Conservation (phyloP, 176 grass and related monocot genomes). For the Cocos nucifera region DNA sequence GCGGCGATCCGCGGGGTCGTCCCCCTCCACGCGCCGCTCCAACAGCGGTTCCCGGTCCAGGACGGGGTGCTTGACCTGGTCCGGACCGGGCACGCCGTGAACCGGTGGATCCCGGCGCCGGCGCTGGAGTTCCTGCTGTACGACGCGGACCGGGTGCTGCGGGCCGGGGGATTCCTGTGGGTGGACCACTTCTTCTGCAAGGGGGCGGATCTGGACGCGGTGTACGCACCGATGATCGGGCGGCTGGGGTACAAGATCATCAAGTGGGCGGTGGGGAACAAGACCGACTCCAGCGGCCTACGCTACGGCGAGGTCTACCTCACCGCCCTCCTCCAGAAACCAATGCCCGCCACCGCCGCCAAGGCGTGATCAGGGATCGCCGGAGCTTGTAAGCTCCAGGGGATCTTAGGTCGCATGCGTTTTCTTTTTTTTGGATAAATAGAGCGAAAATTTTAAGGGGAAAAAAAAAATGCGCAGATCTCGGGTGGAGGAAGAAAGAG, state of each 20-base stretch:
- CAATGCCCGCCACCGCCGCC: slow-evolving; percentile 11
- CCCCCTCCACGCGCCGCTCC: slow-evolving; percentile 77
- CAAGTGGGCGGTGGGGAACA: slow-evolving; percentile 73
- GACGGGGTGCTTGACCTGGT: slow-evolving; percentile 78
- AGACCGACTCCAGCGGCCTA: slow-evolving; percentile 21
- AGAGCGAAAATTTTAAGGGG: too few relatives aligned
- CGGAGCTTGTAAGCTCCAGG: too few relatives aligned
- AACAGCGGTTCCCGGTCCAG: slow-evolving; percentile 70
- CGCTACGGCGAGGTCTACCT: slow-evolving; percentile 50
- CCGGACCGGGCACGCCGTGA: slow-evolving; percentile 77
- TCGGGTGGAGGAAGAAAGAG: too few relatives aligned
- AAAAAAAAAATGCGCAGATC: too few relatives aligned
- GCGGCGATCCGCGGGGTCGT: slow-evolving; percentile 63
- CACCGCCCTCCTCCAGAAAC: slow-evolving; percentile 85
- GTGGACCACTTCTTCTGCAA: slow-evolving; percentile 90
- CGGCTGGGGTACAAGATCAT: slow-evolving; percentile 55
- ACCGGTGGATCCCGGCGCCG: slow-evolving; percentile 83
- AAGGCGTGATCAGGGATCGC: too few relatives aligned
- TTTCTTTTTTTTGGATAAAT: too few relatives aligned
- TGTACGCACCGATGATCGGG: slow-evolving; percentile 51
- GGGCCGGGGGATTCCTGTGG: slow-evolving; percentile 73
- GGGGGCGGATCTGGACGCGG: slow-evolving; percentile 36
- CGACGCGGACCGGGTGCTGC: slow-evolving; percentile 72
- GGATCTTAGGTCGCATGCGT: too few relatives aligned
- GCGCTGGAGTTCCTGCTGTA: slow-evolving; percentile 83